Conservation (phyloP, 768 basidiomycete species). For the Boletellus sp. region DNA sequence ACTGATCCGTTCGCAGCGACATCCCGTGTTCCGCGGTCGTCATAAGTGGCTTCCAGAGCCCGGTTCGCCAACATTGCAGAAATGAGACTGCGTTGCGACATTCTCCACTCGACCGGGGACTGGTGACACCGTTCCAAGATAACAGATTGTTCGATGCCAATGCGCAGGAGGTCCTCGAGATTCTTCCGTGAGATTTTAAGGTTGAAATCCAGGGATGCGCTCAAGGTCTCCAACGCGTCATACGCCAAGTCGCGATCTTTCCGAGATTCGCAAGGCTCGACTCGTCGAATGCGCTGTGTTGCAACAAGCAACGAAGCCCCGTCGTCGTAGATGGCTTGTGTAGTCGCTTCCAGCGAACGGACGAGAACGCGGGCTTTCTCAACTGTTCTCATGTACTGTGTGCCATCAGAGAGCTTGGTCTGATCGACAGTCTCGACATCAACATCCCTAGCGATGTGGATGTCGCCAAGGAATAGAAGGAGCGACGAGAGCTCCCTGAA, state of each 20-base stretch:
- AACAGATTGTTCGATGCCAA: slow-evolving; percentile 40
- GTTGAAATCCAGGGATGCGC: slow-evolving; percentile 32
- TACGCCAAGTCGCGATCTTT: slow-evolving; percentile 22
- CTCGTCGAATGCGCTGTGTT: slow-evolving; percentile 33
- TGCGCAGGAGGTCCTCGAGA: slow-evolving; percentile 36
- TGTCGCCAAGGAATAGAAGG: slow-evolving; percentile 40
- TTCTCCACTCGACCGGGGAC: slow-evolving; percentile 44
- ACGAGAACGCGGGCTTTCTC: slow-evolving; percentile 45
- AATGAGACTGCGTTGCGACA: slow-evolving; percentile 39
- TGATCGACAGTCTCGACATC: slow-evolving; percentile 45
- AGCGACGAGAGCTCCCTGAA: slow-evolving; percentile 40
- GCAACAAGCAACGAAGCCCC: slow-evolving; percentile 39
- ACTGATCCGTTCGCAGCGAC: slow-evolving; percentile 8
- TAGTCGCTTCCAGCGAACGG: slow-evolving; percentile 43
- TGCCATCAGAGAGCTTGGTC: slow-evolving; percentile 32
- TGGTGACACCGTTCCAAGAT: slow-evolving; percentile 37
- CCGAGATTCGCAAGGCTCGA: slow-evolving; percentile 25
- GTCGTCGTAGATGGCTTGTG: slow-evolving; percentile 52
- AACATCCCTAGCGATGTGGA: slow-evolving; percentile 50
- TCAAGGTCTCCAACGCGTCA: slow-evolving; percentile 29
- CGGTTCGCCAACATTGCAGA: slow-evolving; percentile 26
- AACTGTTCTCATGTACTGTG: slow-evolving; percentile 39
- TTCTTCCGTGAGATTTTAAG: slow-evolving; percentile 34
- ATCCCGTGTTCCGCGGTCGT: slow-evolving; percentile 9
- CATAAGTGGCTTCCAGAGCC: slow-evolving; percentile 15